Base-by-base conservation (phyloP, 106 monocot species). In the Vanilla planifolia region DNA sequence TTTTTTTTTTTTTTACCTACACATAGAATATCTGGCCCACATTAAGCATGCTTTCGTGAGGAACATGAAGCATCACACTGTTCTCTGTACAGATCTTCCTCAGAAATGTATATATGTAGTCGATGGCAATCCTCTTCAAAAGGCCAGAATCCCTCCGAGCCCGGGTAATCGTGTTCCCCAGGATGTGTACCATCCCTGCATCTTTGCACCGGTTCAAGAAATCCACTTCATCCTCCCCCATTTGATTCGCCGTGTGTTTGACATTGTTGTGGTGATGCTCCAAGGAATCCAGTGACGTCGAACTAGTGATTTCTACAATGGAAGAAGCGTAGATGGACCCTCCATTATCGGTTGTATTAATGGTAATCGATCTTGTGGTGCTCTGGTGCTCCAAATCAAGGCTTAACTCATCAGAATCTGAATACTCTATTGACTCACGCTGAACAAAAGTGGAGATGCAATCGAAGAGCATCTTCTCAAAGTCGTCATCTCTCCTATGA, bases 11-110 rank as follows among this genome's bases (percentile, higher is more conserved):
- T n/a, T n/a, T n/a, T n/a, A 43, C 15, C 70, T 82, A 87, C 63
- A 88, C 84, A 76, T 84, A 85, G 65, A 86, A 92, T 50, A 92
- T 65, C 65, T 92, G 92, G 0, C 92, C 92, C 5, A 92, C 84
- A 71, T 84, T 92, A n/a, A 92, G 48, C 68, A 87, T 43, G 60
- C 84, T 87, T 70, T 92, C 92, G 68, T 87, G 92, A 23, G 92
- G 92, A 25, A 92, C 43, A 73, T 92, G 61, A 43, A 92, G 84
- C 23, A 88, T 75, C 43, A 81, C 92, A 65, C 88, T 92, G 59
- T 88, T 88, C 43, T 92, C 84, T 40, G 88, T 72, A 59, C 92
- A 92, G 23, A 92, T 74, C 65, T 78, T 81, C 76, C 84, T 73
- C 1, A 92, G 78, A 45, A 92, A 88, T 0, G 92, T 76, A 53